Base-by-base conservation (phyloP, 169 alveolate species). In the Plasmodium adleri region DNA sequence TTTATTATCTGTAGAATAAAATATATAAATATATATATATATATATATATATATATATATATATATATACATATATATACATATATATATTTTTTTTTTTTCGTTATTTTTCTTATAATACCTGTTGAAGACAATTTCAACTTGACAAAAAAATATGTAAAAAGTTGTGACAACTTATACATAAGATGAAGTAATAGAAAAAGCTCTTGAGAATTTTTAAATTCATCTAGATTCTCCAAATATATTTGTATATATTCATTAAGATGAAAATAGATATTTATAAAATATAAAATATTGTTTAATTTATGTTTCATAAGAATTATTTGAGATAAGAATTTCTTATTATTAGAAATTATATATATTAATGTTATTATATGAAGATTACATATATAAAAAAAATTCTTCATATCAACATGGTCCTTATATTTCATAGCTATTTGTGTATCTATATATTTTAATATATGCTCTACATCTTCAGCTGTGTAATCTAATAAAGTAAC, bases 111-210 rank as follows among this genome's bases (percentile, higher is more conserved):
- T 8, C 32, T 17, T 13, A 12, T 10, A 60, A 13, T 60, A 80
- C 90, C 72, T 58, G 20, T 68, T 45, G 80, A 32, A 28, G 26
- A 6, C 5, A 20, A 12, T 63, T 67, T 80, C 28, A 67, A 26
- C 1, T 56, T 70, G 45, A 24, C 43, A 64, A 80, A 80, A 45
- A 80, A 50, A 59, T 52, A 80, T 0, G 20, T 28, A 6, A 80
- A 67, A 47, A 80, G 83, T 72, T 80, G 90, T n/a, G 90, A 80
- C n/a, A 80, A 15, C 7, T 80, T 80, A 71, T 80, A 80, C 5
- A 80, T 60, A n/a, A 80, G 73, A 71, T 80, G 90, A 3, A 54
- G 49, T 62, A 80, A 13, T 6, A 67, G 39, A 71, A 43, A 80
- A 71, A 13, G 15, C 13, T 47, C 49, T 22, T 70, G 58, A 6